A percentile compares a stretch with the other conserved stretches of the same genome.
Conservation (phyloP, 192 early-diverging fungal species). For the Umbelopsis sp. region DNA sequence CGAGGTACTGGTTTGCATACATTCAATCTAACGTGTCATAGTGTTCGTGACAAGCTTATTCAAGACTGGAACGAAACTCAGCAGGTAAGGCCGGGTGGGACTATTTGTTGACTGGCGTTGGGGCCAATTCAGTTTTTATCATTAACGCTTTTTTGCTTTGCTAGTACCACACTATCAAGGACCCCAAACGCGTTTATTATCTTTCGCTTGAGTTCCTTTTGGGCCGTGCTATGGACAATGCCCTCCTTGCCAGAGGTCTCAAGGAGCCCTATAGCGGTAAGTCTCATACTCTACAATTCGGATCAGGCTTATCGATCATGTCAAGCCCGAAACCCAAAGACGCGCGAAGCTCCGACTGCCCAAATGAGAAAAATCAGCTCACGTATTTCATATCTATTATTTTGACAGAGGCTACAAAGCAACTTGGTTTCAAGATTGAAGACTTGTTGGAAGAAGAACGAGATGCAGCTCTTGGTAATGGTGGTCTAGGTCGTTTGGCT, state of each 20-base stretch:
- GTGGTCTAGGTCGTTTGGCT: conserved; percentile 94
- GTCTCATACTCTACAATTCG: neutral
- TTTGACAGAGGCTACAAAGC: conserved; percentile 52
- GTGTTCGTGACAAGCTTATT: conserved; percentile 90
- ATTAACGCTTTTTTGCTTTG: neutral
- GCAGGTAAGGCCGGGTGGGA: conserved; percentile 52
- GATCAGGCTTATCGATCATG: neutral
- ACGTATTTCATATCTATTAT: neutral
- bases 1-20: no score
- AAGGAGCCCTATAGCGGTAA: conserved; percentile 76
- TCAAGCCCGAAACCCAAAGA: no score
- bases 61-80: conserved; percentile 96
- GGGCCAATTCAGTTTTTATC: neutral
- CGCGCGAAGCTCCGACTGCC: neutral
- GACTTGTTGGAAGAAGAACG: conserved; percentile 92
- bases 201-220: conserved; percentile 97
- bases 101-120: neutral
- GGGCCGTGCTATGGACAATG: conserved; percentile 97
- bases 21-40: conserved; percentile 19
- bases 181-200: conserved; percentile 97
- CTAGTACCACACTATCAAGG: conserved; percentile 66
- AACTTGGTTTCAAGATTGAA: conserved; percentile 91
- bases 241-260: conserved; percentile 83
- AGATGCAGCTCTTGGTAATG: conserved; percentile 97
- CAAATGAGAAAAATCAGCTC: neutral